Base-by-base conservation (phyloP, 495 filamentous ascomycete species). In the Penicillium pulvis region DNA sequence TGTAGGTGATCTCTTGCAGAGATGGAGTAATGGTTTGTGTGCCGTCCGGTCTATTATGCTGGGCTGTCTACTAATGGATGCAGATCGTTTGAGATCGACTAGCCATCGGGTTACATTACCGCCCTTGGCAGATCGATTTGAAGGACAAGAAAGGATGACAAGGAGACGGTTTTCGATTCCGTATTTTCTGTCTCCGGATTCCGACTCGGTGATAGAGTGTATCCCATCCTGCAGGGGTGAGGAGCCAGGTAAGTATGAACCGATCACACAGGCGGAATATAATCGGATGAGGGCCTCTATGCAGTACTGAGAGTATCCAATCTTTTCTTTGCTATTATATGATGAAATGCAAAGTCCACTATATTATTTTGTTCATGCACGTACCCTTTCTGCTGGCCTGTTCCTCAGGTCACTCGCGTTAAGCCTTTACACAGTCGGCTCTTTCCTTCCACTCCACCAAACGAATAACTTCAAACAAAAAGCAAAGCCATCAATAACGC, bases 91-190 rank as follows among this genome's bases (percentile, higher is more conserved):
- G 19, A 75, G 75, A 54, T 85, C 83, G 24, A 86, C 82, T 11
- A 79, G 80, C 39, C 83, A 85, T 64, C 78, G 81, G 12, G 83
- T 86, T 6, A 74, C 71, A 8, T 53, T 80, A 8, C 81, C 82
- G 33, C 62, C 64, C 2, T 62, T 75, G 1, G 55, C 61, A 1
- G 71, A 78, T 60, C 62, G 66, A 24, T 68, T 74, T 43, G 64
- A 69, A 14, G 71, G 76, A 7, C 55, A 62, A n/a, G 59, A 74
- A 17, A 63, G 75, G 7, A 80, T 84, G 71, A 84, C 81, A 3
- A 70, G 71, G 50, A 70, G 79, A 31, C 70, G 85, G 31, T 87
- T 83, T 56, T 86, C 83, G 14, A 87, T 87, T 59, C 83, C 84
- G 4, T 88, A 83, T 67, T 89, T 87, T 60, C 71, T 86, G 50